These are phyloP conservation scores for Botrytis elliptica DNA, from an alignment of 2,329 filamentous ascomycete species.

Conservation along the genomic window DNA sequence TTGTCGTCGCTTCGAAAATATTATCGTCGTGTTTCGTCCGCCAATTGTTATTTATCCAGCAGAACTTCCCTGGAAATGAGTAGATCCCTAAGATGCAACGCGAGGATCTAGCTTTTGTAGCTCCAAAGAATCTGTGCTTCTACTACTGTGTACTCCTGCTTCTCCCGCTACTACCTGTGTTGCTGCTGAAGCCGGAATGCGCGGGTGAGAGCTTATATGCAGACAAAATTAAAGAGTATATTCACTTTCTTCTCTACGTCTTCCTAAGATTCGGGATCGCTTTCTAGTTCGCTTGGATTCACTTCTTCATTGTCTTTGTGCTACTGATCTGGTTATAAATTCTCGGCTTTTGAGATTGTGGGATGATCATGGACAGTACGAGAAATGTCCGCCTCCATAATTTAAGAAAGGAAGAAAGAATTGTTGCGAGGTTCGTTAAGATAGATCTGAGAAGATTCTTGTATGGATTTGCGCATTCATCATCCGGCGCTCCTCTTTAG, in stretches of 20 bases:
- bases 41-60: accelerated
- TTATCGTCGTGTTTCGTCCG: accelerated
- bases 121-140: neutral
- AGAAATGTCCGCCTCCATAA: too few relatives aligned
- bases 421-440: neutral
- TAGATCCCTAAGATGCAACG: accelerated
- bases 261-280: accelerated
- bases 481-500: neutral
- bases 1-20: neutral
- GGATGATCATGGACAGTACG: too few relatives aligned
- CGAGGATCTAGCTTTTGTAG: neutral
- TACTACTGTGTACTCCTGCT: too few relatives aligned
- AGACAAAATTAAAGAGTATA: neutral
- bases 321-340: neutral
- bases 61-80: neutral
- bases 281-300: neutral
- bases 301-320: neutral
- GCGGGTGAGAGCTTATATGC: neutral
- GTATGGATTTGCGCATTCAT: neutral
- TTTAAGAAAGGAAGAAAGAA: too few relatives aligned
- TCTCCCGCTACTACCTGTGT: neutral
- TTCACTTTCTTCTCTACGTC: neutral
- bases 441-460: neutral
- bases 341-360: neutral
- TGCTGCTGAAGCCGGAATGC: neutral